phyloP scores from a whole-genome alignment of 2,329 filamentous ascomycete genomes.

The Gnomoniopsis sp. region DNA sequence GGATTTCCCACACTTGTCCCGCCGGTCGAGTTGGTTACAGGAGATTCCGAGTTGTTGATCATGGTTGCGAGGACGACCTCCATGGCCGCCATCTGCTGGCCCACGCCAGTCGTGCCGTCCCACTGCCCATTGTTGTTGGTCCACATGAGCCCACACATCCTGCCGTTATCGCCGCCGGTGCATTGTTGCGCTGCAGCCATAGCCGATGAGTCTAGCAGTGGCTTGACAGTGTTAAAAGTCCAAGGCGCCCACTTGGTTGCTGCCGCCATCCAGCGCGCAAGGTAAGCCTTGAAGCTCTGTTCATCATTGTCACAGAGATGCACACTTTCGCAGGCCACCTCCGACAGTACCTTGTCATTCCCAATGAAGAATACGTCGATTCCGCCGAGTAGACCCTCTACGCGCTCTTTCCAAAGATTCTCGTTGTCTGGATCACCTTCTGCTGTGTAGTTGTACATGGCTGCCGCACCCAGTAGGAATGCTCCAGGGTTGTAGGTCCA shows the following conservation, averaged over 20 bases:
- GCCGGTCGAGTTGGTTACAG: constrained; percentile 49
- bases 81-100: constrained; percentile 68
- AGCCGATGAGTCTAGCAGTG: constrained; percentile 52
- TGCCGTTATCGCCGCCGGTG: constrained; percentile 51
- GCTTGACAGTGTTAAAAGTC: constrained; percentile 50
- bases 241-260: constrained; percentile 63
- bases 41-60: constrained; percentile 40
- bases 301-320: constrained; percentile 58
- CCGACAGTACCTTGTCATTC: constrained; percentile 52
- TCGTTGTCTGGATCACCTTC: constrained; percentile 21
- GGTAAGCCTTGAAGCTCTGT: constrained; percentile 62
- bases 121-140: constrained; percentile 44
- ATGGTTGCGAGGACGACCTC: constrained; percentile 62
- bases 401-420: constrained; percentile 52
- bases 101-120: constrained; percentile 60
- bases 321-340: constrained; percentile 62
- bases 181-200: constrained; percentile 56
- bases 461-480: constrained; percentile 63
- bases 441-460: constrained; percentile 63
- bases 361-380: constrained; percentile 47
- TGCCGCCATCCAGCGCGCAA: constrained; percentile 58
- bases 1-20: constrained; percentile 50
- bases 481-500: constrained; percentile 69
- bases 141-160: constrained; percentile 61
- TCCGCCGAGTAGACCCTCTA: constrained; percentile 54